Conservation (phyloP, 108 stramenopile species). For the Nannochloropsis oceanica region DNA sequence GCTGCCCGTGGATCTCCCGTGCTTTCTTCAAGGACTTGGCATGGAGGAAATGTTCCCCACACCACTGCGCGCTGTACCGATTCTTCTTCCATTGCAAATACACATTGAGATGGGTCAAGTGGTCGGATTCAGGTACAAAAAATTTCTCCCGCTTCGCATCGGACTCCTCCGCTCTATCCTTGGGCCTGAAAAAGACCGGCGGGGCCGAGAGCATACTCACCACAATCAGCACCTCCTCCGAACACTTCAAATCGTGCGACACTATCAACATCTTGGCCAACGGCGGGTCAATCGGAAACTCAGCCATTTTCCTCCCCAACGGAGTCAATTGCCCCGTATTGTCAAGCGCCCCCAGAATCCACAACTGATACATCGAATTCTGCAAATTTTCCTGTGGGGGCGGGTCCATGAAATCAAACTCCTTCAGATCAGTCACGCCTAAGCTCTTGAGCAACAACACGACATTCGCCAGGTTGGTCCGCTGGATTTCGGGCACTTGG, state of each 20-base stretch:
- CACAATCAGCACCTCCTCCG: constrained; percentile 78
- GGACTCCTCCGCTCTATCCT: constrained; percentile 93
- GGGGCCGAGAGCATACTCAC: constrained; percentile 83
- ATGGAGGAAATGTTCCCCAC: constrained; percentile 90
- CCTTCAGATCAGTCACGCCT: constrained; percentile 70
- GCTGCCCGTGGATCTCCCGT: constrained; percentile 77
- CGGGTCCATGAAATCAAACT: constrained; percentile 97
- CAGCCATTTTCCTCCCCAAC: constrained; percentile 81
- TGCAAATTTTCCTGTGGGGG: constrained; percentile 93
- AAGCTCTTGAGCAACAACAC: constrained; percentile 91
- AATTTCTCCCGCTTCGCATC: constrained; percentile 96
- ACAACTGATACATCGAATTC: constrained; percentile 91
- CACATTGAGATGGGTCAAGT: constrained; percentile 89
- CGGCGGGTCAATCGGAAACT: constrained; percentile 92
- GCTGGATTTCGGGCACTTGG: constrained; percentile 80
- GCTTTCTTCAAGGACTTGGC: constrained; percentile 89
- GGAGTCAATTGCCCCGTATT: constrained; percentile 77
- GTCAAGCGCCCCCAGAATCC: constrained; percentile 92
- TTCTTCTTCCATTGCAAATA: constrained; percentile 81
- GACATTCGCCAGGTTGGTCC: constrained; percentile 96
- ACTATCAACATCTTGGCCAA: constrained; percentile 92
- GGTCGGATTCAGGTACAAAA: constrained; percentile 97
- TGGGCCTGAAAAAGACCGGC: constrained; percentile 29
- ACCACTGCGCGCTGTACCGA: constrained; percentile 81
- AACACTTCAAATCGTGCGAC: constrained; percentile 60